phyloP scores from a whole-genome alignment of 2,329 filamentous ascomycete species.

The Rutstroemia sp. region DNA sequence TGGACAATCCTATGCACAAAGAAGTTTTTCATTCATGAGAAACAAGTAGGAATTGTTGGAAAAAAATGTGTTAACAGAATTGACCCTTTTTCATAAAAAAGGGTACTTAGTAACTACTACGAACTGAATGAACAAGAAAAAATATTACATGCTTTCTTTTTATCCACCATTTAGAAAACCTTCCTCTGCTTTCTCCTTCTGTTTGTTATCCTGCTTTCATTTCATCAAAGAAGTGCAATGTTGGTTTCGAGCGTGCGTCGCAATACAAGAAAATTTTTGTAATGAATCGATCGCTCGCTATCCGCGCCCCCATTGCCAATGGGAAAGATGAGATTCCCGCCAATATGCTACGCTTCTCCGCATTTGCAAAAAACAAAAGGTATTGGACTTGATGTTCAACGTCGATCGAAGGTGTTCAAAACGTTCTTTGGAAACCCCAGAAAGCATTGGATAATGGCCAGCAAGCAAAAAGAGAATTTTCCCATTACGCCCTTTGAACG shows the following conservation, averaged over 20 bases:
- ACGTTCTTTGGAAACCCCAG: not conserved
- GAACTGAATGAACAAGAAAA: conserved; percentile 14
- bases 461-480: conserved; percentile 8
- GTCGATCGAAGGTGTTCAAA: not conserved
- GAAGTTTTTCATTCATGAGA: conserved; percentile 6
- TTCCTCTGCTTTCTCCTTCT: conserved; percentile 8
- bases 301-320: not conserved
- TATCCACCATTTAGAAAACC: not conserved
- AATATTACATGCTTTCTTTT: conserved; percentile 21
- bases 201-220: conserved; percentile 7
- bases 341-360: conserved; percentile 8
- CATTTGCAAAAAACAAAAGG: not conserved
- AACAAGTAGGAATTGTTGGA: not conserved
- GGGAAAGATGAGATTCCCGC: conserved; percentile 1
- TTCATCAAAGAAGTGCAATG: conserved; percentile 4
- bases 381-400: not conserved
- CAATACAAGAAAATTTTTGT: conserved; percentile 1
- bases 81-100: not conserved
- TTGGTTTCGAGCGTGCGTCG: not conserved
- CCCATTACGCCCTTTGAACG: conserved; percentile 18
- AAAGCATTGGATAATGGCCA: not conserved
- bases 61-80: not conserved
- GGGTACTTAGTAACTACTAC: conserved; percentile 19
- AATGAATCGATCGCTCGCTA: conserved; percentile 2
- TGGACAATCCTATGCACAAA: conserved; percentile 17